These are phyloP conservation scores for Fusarium albosuccineum DNA, from an alignment of 2,329 filamentous ascomycete species.

Conservation along the genomic window DNA sequence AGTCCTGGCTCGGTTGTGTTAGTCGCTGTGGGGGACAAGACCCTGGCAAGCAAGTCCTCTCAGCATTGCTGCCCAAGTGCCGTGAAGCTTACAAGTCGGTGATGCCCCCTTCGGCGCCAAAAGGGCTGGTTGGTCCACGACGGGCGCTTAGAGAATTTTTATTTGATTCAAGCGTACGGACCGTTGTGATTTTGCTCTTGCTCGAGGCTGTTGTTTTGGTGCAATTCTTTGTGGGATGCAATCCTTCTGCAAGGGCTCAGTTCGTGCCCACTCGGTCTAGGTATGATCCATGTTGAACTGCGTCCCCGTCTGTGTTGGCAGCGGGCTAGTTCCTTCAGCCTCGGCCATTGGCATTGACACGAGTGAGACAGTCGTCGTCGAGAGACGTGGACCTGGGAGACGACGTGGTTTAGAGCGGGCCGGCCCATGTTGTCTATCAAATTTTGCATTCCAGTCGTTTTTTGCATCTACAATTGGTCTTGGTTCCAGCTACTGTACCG, in stretches of 20 bases:
- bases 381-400: constrained; percentile 4
- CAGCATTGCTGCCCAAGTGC: constrained; percentile 39
- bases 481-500: not conserved
- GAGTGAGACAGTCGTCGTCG: constrained; percentile 11
- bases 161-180: not conserved
- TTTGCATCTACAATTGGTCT: not conserved
- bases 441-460: constrained; percentile 14
- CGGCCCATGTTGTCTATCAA: constrained; percentile 34
- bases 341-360: constrained; percentile 22
- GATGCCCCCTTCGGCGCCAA: constrained; percentile 33
- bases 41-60: constrained; percentile 5
- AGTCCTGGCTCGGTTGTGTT: constrained; percentile 9
- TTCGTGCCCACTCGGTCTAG: constrained; percentile 18
- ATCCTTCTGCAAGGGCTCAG: constrained; percentile 26
- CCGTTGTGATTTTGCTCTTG: not conserved
- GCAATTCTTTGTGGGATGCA: constrained; percentile 13
- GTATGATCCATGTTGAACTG: constrained; percentile 18
- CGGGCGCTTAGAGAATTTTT: constrained; percentile 32
- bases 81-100: constrained; percentile 21
- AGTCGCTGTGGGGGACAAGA: constrained; percentile 25
- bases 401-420: constrained; percentile 25
- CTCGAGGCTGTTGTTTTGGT: not conserved
- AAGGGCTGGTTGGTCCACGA: constrained; percentile 30
- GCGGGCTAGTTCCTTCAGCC: constrained; percentile 16
- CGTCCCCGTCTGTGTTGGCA: constrained; percentile 35